These are phyloP conservation scores for Tetrahymena elliotti DNA, from an alignment of 73 alveolate species.

Conservation along the genomic window DNA sequence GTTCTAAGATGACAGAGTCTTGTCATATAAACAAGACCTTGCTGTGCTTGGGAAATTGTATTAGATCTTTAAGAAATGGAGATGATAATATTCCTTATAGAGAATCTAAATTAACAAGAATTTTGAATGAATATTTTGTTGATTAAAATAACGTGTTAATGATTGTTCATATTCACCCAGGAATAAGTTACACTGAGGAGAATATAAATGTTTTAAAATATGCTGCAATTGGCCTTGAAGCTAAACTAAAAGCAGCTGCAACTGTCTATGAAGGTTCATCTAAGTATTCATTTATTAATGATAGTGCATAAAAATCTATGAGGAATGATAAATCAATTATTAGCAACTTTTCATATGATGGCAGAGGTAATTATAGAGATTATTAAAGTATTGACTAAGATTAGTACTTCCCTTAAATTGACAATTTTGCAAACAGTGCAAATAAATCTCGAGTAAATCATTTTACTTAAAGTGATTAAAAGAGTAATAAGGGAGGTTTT, in stretches of 20 bases:
- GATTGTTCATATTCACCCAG: slow-evolving; percentile 62
- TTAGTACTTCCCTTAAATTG: not conserved
- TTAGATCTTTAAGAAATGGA: slow-evolving; percentile 47
- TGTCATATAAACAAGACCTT: slow-evolving; percentile 63
- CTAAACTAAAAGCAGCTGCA: not conserved
- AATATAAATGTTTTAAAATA: slow-evolving; percentile 59
- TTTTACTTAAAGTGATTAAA: not conserved
- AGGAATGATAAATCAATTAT: not conserved
- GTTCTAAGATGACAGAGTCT: slow-evolving; percentile 60
- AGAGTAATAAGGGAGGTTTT: not conserved
- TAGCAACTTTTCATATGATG: not conserved
- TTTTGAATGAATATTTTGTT: slow-evolving; percentile 64
- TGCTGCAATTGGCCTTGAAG: slow-evolving; percentile 29
- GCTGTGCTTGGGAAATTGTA: slow-evolving; percentile 58
- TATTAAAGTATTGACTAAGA: not conserved
- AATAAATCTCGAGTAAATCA: not conserved
- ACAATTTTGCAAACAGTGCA: not conserved
- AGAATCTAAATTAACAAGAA: slow-evolving; percentile 64
- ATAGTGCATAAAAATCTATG: not conserved
- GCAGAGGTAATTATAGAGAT: not conserved
- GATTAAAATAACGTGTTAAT: slow-evolving; percentile 60
- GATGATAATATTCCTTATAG: slow-evolving; percentile 49
- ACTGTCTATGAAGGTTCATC: not conserved
- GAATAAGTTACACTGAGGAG: slow-evolving; percentile 59
- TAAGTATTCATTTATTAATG: not conserved